A percentile compares a stretch with the other conserved stretches of the same genome.
phyloP scores from a whole-genome alignment of 2,329 filamentous ascomycete genomes.

The Diaporthe citriasiana region DNA sequence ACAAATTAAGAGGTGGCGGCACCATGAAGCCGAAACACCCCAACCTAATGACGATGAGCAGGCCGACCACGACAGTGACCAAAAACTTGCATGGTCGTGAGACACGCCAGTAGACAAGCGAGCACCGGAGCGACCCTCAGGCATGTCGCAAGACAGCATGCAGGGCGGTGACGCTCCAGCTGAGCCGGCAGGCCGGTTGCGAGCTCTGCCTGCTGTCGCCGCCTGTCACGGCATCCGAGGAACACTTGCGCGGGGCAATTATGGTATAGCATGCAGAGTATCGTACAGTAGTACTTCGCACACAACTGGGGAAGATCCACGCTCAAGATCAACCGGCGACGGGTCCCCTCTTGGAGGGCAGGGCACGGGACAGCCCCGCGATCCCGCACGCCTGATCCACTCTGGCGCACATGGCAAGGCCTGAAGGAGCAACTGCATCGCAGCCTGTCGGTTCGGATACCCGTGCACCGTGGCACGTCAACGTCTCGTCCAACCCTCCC shows the following conservation, averaged over 20 bases:
- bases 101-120: conserved; percentile 28
- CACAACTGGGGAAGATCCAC: conserved; percentile 31
- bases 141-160: background rate
- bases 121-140: background rate
- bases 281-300: conserved; percentile 18
- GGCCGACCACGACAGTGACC: conserved; percentile 9
- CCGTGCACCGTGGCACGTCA: conserved; percentile 9
- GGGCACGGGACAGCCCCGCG: conserved; percentile 28
- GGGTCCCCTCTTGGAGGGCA: background rate
- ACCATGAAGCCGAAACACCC: conserved; percentile 4
- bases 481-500: background rate
- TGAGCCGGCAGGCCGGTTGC: background rate
- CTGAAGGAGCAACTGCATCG: conserved; percentile 9
- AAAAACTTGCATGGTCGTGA: conserved; percentile 15
- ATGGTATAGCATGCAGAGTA: background rate
- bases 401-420: conserved; percentile 24
- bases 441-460: conserved; percentile 1
- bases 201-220: conserved; percentile 6
- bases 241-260: conserved; percentile 29
- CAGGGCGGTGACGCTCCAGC: conserved; percentile 14
- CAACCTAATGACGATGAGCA: background rate
- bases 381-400: conserved; percentile 28
- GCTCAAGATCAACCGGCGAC: conserved; percentile 22
- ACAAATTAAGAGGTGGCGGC: background rate
- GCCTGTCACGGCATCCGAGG: conserved; percentile 10